phyloP scores from a whole-genome alignment of 192 early-diverging fungal genomes.

The Coemansia sp. region DNA sequence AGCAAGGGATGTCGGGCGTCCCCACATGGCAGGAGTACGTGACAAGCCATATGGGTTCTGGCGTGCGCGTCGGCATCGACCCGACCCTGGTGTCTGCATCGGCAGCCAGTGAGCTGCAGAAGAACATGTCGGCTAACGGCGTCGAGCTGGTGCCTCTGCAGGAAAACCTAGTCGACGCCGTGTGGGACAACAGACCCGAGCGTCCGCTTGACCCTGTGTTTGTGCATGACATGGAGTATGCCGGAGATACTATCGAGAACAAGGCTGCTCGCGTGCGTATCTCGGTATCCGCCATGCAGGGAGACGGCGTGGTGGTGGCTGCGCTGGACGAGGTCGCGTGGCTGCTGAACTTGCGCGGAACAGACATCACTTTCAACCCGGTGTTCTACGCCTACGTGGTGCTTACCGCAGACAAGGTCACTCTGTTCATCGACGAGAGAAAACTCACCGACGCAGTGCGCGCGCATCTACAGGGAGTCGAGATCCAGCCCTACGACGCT shows the following conservation, averaged over 20 bases:
- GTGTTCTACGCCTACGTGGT: constrained; percentile 94
- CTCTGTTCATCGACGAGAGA: constrained; percentile 75
- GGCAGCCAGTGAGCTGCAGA: constrained; percentile 62
- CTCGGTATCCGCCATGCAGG: constrained; percentile 63
- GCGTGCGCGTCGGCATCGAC: constrained; percentile 90
- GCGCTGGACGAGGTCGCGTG: constrained; percentile 96
- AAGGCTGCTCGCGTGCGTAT: constrained; percentile 76
- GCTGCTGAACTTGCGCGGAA: constrained; percentile 97
- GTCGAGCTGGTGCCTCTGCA: constrained; percentile 67
- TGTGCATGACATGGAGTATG: constrained; percentile 70
- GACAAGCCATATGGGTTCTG: constrained; percentile 65
- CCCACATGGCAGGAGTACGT: constrained; percentile 92
- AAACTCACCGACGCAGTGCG: constrained; percentile 69
- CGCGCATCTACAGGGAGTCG: constrained; percentile 66
- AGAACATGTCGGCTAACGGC: constrained; percentile 58
- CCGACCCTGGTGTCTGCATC: constrained; percentile 79
- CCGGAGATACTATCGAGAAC: constrained; percentile 62
- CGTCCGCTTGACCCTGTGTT: constrained; percentile 67
- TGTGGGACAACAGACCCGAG: constrained; percentile 78
- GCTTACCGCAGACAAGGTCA: constrained; percentile 67
- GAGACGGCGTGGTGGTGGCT: constrained; percentile 78
- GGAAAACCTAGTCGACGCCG: constrained; percentile 83
- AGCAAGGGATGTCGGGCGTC: constrained; percentile 82
- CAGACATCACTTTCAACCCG: constrained; percentile 93
- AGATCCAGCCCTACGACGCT: constrained; percentile 69